Evolutionary conservation across 1,139 yeast species (phyloP), one percentile per base, ranked within the genome.

Genomic region (Kodamaea suecica): DNA sequence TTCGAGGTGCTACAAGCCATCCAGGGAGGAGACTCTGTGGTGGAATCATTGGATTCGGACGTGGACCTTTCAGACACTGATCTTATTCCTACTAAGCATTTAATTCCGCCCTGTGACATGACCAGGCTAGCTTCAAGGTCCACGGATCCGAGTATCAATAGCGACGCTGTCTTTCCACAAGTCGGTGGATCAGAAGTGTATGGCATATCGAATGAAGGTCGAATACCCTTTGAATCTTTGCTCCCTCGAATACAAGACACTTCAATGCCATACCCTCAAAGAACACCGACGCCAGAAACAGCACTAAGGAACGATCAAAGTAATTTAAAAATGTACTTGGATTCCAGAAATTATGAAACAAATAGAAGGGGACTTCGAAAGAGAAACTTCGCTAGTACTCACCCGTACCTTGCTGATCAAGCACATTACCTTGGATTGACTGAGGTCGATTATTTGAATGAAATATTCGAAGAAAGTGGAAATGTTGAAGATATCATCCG

Each of bases 401-500:
- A 69, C 47, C 76, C 76, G 0, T 70, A 70, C 42, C 44, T 70
- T 15, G 70, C 73, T 3, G 76, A 70, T 42, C 73, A 68, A 41
- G 73, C 73, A 3, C 70, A 66, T 40, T 70, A 69, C 55, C 52
- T 70, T 31, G 75, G 70, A 1, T 50, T 70, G 8, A 56, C 70
- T 7, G 55, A 60, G 30, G 49, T 57, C 3, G 61, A 59, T 21
- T 59, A 61, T 34, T 51, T 70, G 39, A 68, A 70, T 46, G 66
- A 64, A 26, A 43, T 70, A 30, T 69, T 64, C 43, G 37, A 39
- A 17, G 61, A 57, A 31, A 63, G 60, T 11, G 60, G 58, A 15
- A 63, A 68, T 34, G 47, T 67, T 13, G 63, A 59, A 27, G 48
- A 48, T 2, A 66, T 70, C 30, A 55, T 69, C 11, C 59, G 54